Conservation (phyloP, 2,329 filamentous ascomycete species). For the Beauveria bassiana region DNA sequence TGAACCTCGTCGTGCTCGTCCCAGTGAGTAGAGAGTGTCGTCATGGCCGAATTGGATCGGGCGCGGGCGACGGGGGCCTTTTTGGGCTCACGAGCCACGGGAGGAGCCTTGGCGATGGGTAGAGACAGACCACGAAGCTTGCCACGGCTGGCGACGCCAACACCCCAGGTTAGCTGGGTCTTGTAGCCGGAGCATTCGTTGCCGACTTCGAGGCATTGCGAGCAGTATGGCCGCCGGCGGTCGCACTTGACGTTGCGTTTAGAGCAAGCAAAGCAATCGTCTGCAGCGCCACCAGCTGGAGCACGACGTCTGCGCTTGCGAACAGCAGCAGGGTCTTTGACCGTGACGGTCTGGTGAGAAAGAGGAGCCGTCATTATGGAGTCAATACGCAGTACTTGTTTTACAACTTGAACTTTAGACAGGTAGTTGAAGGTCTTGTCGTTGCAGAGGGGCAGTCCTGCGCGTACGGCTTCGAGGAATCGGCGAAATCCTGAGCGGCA, state of each 20-base stretch:
- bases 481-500: neutral
- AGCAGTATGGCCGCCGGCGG: constrained; percentile 86
- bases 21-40: constrained; percentile 22
- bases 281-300: constrained; percentile 77
- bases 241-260: constrained; percentile 83
- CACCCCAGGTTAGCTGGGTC: constrained; percentile 92
- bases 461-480: neutral
- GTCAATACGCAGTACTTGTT: neutral
- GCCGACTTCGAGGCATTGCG: constrained; percentile 83
- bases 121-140: constrained; percentile 86
- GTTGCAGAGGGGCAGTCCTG: neutral
- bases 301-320: constrained; percentile 79
- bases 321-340: constrained; percentile 44
- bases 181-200: constrained; percentile 95
- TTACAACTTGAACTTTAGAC: neutral
- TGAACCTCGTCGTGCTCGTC: constrained; percentile 27
- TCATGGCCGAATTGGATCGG: constrained; percentile 37
- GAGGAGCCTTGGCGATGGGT: constrained; percentile 54
- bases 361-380: constrained; percentile 42
- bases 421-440: neutral
- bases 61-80: constrained; percentile 35
- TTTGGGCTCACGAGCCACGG: constrained; percentile 43
- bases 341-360: constrained; percentile 33
- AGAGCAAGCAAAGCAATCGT: constrained; percentile 91
- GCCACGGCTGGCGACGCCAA: constrained; percentile 89